Base-by-base conservation (phyloP, 2,329 filamentous ascomycete genomes). In the Didymella pinodella region DNA sequence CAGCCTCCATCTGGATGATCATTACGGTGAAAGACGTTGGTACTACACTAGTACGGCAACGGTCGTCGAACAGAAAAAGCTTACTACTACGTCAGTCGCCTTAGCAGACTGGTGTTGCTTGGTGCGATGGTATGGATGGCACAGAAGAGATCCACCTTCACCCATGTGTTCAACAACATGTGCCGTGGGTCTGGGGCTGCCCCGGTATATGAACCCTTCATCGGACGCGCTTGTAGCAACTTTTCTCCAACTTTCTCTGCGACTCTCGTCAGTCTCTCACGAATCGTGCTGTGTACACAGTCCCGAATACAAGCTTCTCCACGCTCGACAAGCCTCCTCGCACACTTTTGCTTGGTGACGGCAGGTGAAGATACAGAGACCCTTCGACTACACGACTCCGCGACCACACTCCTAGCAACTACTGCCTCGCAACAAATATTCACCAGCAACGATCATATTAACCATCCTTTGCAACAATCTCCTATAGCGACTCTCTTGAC, bases 261-360 rank as follows among this genome's bases (percentile, higher is more conserved):
- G 26, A 59, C 45, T 49, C 40, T 46, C 18, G n/a, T 41, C 40
- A 18, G 26, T 36, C 48, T 43, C 34, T 50, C 26, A 41, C 48
- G 38, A 43, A 32, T 7, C 22, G 18, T 36, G 54, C 45, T 54
- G 49, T 57, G 46, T 50, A 54, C 25, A 53, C 62, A 58, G 48
- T 36, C 10, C 46, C 43, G 59, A 67, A 68, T 65, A 68, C 63
- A 70, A 70, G 65, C 69, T 64, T 68, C 64, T 57, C 58, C 63
- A 65, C 67, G 63, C 65, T 63, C 66, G 56, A 64, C 63, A 66
- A 64, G 65, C 62, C 57, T 68, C 59, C 57, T 51, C 45, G 53
- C 57, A 46, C 60, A 63, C 36, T 43, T 45, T 52, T 65, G 51
- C 65, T 68, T 38, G 44, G 58, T 65, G 60, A 64, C 38, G 50